A percentile compares a stretch with the other conserved stretches of the same genome.
Conservation (phyloP, 2,329 filamentous ascomycete species). For the Alternaria rosae region DNA sequence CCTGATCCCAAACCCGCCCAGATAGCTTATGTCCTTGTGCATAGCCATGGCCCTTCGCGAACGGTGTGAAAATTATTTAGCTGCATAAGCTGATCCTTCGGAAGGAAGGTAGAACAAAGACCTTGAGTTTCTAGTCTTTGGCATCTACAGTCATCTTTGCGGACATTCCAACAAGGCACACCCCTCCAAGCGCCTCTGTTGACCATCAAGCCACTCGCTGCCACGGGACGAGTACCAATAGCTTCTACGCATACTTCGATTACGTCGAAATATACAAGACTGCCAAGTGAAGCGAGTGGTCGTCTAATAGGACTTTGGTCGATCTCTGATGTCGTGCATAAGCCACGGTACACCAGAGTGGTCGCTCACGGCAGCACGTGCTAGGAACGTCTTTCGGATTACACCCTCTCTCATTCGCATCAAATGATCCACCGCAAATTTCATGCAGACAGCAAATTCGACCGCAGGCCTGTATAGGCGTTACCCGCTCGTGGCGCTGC, state of each 20-base stretch:
- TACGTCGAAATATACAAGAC: constrained; percentile 1
- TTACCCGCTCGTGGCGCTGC: constrained; percentile 9
- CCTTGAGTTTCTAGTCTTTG: constrained; percentile 15
- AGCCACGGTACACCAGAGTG: constrained; percentile 24
- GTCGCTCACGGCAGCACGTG: constrained; percentile 13
- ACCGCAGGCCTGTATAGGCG: constrained; percentile 2
- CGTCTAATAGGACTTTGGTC: constrained; percentile 16
- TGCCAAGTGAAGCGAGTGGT: constrained; percentile 18
- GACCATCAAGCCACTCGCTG: not conserved
- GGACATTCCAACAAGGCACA: not conserved
- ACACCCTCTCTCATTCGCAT: constrained; percentile 16
- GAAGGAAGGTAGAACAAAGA: constrained; percentile 21
- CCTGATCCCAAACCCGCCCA: constrained; percentile 14
- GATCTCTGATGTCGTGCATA: constrained; percentile 40
- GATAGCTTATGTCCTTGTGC: constrained; percentile 16
- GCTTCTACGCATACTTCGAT: not conserved
- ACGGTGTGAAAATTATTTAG: constrained; percentile 32
- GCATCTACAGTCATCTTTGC: constrained; percentile 5
- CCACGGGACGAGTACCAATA: not conserved
- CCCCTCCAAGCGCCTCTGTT: not conserved
- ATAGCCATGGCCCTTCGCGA: constrained; percentile 16
- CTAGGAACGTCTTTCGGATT: constrained; percentile 20
- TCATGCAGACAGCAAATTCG: not conserved
- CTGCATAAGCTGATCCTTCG: constrained; percentile 16
- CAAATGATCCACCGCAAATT: constrained; percentile 11